A percentile compares a stretch with the other conserved stretches of the same genome.
These are phyloP conservation scores for Trichosanthes truncata DNA, from an alignment of 306 rosid species.

Conservation along the genomic window DNA sequence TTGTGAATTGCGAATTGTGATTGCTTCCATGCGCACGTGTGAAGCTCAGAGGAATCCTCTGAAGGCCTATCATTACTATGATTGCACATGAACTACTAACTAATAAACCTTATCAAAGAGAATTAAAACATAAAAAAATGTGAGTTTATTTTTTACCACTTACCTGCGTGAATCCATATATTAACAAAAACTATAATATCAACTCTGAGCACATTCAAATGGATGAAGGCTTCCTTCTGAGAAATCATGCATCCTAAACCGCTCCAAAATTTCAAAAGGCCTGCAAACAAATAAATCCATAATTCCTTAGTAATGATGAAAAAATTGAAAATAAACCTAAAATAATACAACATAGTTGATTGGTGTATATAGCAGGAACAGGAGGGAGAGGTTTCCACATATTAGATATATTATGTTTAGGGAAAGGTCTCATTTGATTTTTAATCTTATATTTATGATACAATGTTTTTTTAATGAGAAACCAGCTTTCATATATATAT, in stretches of 20 bases:
- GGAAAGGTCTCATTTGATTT: background rate
- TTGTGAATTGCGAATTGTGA: conserved; percentile 1
- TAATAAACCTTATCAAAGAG: background rate
- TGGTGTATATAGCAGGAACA: background rate
- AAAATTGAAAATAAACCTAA: background rate
- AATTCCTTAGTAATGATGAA: background rate
- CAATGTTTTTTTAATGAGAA: background rate
- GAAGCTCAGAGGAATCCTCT: background rate
- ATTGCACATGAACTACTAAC: background rate
- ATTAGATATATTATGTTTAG: background rate
- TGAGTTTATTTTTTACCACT: background rate
- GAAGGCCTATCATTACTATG: background rate
- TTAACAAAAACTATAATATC: conserved; percentile 13
- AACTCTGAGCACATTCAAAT: conserved; percentile 94
- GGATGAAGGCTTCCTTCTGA: conserved; percentile 92
- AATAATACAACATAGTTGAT: background rate
- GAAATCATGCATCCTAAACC: conserved; percentile 74
- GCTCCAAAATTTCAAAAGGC: conserved; percentile 76
- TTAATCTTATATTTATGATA: background rate
- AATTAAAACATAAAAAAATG: background rate
- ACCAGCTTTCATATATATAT: background rate
- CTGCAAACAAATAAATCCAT: conserved; percentile 20
- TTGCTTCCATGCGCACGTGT: background rate
- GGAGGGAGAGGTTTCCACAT: background rate
- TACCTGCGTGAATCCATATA: background rate